A percentile compares a stretch with the other conserved stretches of the same genome.
These are phyloP conservation scores for Dactylellina leptospora DNA, from an alignment of 2,329 filamentous ascomycete genomes.

Conservation along the genomic window DNA sequence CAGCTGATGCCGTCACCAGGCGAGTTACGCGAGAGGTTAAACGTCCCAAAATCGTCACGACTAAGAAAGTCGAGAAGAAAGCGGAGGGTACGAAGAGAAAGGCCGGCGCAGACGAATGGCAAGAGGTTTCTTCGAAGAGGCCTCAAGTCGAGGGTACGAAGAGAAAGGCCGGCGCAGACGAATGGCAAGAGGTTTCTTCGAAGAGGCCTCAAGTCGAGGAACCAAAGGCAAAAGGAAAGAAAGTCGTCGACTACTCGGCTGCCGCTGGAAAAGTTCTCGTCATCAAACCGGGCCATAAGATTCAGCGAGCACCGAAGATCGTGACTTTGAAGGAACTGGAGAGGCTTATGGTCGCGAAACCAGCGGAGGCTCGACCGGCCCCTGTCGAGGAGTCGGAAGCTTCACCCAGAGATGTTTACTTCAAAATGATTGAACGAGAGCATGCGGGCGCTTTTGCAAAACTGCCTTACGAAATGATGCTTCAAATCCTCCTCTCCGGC, in stretches of 20 bases:
- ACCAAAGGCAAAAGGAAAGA: not conserved
- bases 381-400: constrained; percentile 4
- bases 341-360: constrained; percentile 7
- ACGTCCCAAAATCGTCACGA: constrained; percentile 41
- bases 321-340: constrained; percentile 33
- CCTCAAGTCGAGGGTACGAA: constrained; percentile 5
- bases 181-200: constrained; percentile 21
- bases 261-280: constrained; percentile 45
- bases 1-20: constrained; percentile 14
- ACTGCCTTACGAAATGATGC: constrained; percentile 50
- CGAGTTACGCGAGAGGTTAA: constrained; percentile 16
- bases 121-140: constrained; percentile 17
- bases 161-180: constrained; percentile 28
- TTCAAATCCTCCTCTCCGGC: constrained; percentile 43
- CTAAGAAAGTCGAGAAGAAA: not conserved
- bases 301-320: constrained; percentile 20
- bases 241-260: constrained; percentile 19
- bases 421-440: constrained; percentile 25
- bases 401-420: constrained; percentile 19
- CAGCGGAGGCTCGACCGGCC: constrained; percentile 19
- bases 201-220: constrained; percentile 16
- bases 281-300: constrained; percentile 45
- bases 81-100: constrained; percentile 23
- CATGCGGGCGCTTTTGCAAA: constrained; percentile 34
- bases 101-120: constrained; percentile 22